These are phyloP conservation scores for Papiliotrema nemorosa DNA, from an alignment of 1,284 basidiomycete species.

Conservation along the genomic window DNA sequence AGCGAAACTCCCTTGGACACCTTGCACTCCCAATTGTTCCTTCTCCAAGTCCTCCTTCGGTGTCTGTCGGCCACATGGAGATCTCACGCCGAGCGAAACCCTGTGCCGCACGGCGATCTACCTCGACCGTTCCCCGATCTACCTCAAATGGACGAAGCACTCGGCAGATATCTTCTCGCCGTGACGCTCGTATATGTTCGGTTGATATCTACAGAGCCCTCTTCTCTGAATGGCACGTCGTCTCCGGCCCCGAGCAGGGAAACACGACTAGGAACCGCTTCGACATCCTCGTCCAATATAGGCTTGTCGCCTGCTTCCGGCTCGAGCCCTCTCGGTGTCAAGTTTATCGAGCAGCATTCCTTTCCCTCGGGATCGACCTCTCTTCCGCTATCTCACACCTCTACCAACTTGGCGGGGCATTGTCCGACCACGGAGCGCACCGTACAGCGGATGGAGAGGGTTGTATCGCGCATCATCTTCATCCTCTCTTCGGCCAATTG, in stretches of 20 bases:
- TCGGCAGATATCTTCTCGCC: conserved; percentile 79
- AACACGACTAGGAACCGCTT: conserved; percentile 18
- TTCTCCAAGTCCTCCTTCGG: conserved; percentile 76
- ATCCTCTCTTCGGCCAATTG: conserved; percentile 89
- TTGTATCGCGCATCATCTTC: conserved; percentile 71
- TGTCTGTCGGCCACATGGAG: conserved; percentile 74
- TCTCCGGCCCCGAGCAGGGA: conserved; percentile 25
- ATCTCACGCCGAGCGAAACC: conserved; percentile 20
- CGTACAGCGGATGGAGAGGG: conserved; percentile 45
- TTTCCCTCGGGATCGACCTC: conserved; percentile 19
- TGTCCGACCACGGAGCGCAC: conserved; percentile 25
- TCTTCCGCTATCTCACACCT: conserved; percentile 2
- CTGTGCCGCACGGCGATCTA: conserved; percentile 22
- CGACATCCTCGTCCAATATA: conserved; percentile 12
- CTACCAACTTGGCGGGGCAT: conserved; percentile 11
- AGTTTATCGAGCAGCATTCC: conserved; percentile 33
- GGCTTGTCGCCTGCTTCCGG: conserved; percentile 11
- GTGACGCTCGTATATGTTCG: conserved; percentile 78
- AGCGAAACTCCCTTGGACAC: conserved; percentile 61
- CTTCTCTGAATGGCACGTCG: conserved; percentile 7
- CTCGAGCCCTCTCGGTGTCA: conserved; percentile 20
- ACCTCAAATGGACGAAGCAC: conserved; percentile 73
- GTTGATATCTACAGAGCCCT: conserved; percentile 56
- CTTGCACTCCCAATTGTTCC: conserved; percentile 82
- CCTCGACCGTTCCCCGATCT: conserved; percentile 61